phyloP scores from a whole-genome alignment of 2,329 filamentous ascomycete genomes.

The Neodidymelliopsis sp. region DNA sequence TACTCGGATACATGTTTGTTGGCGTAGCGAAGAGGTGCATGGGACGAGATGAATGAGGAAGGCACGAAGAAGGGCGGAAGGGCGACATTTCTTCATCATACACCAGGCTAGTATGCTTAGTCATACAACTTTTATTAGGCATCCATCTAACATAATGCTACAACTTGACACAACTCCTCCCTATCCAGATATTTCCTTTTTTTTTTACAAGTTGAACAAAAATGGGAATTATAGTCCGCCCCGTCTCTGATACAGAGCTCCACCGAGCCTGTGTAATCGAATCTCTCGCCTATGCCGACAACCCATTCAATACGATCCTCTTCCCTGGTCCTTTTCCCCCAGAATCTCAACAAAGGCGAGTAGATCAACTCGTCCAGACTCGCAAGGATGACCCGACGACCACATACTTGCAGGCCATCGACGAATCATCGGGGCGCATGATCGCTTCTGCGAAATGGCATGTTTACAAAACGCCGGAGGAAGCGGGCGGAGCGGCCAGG shows the following conservation, averaged over 20 bases:
- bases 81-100: slow-evolving; percentile 4
- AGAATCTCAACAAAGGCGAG: not conserved
- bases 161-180: too few relatives aligned
- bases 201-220: too few relatives aligned
- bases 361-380: slow-evolving; percentile 3
- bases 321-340: slow-evolving; percentile 34
- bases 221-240: slow-evolving; percentile 36
- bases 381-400: slow-evolving; percentile 10
- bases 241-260: slow-evolving; percentile 34
- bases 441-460: slow-evolving; percentile 43
- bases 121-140: slow-evolving; percentile 7
- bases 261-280: slow-evolving; percentile 34
- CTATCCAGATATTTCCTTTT: too few relatives aligned
- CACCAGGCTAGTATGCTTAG: slow-evolving; percentile 14
- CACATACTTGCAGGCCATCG: slow-evolving; percentile 33
- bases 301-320: slow-evolving; percentile 25
- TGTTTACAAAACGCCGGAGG: slow-evolving; percentile 31
- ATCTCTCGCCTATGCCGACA: slow-evolving; percentile 28
- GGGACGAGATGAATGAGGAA: not conserved
- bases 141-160: too few relatives aligned
- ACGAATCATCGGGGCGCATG: slow-evolving; percentile 33
- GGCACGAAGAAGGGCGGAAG: slow-evolving; percentile 14
- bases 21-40: not conserved
- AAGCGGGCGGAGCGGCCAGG: slow-evolving; percentile 15
- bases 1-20: too few relatives aligned